These are phyloP conservation scores for Saccharomyces pastorianus DNA, from an alignment of 1,139 yeast genomes.

Conservation along the genomic window DNA sequence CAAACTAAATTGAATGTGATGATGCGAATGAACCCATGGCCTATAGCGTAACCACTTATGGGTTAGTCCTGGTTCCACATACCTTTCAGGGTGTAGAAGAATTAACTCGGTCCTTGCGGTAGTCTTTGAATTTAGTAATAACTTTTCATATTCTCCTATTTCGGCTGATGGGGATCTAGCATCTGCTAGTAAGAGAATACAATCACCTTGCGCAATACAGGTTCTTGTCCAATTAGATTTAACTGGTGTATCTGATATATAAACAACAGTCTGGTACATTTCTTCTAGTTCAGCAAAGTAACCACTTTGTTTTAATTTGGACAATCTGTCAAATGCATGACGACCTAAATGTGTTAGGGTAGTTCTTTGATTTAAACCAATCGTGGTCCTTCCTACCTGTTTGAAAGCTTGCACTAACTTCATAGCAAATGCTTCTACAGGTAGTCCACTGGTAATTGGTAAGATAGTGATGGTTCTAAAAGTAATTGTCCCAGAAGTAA, in stretches of 20 bases:
- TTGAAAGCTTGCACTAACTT: constrained; percentile 62
- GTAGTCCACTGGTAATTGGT: constrained; percentile 73
- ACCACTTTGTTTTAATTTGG: constrained; percentile 77
- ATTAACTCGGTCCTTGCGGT: constrained; percentile 86
- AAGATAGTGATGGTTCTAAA: constrained; percentile 79
- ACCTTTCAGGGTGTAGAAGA: constrained; percentile 72
- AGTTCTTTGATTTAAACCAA: constrained; percentile 73
- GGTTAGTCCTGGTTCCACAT: constrained; percentile 78
- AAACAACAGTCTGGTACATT: constrained; percentile 74
- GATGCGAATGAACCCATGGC: constrained; percentile 88
- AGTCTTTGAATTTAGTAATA: constrained; percentile 66
- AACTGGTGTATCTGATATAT: constrained; percentile 78
- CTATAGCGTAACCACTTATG: constrained; percentile 76
- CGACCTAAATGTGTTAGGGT: constrained; percentile 76
- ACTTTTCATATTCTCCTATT: constrained; percentile 77
- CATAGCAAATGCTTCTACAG: constrained; percentile 77
- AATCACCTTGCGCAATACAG: constrained; percentile 92
- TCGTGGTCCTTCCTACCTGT: constrained; percentile 64
- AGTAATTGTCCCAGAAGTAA: constrained; percentile 15
- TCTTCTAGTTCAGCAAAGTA: constrained; percentile 89
- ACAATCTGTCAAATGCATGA: constrained; percentile 86
- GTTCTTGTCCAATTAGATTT: constrained; percentile 87
- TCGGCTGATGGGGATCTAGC: constrained; percentile 56
- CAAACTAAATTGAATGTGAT: constrained; percentile 56
- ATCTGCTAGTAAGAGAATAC: constrained; percentile 65